Conservation (phyloP, 192 early-diverging fungal genomes). For the Coemansia sp. region DNA sequence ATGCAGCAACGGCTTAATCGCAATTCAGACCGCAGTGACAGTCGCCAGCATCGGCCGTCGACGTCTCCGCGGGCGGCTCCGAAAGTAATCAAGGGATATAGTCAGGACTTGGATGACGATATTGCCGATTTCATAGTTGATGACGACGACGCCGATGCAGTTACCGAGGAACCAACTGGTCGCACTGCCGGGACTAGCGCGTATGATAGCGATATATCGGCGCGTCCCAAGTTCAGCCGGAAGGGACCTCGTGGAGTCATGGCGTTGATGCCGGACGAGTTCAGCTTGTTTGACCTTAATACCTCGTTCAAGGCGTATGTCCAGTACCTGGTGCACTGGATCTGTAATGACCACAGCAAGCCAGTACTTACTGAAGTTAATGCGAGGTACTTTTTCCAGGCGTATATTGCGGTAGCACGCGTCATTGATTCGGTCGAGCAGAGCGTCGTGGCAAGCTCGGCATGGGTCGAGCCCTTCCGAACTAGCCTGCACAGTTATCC, state of each 20-base stretch:
- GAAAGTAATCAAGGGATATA: conserved; percentile 21
- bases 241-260: conserved; percentile 10
- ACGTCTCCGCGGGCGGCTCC: background rate
- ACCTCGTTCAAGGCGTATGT: conserved; percentile 50
- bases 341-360: conserved; percentile 30
- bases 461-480: conserved; percentile 39
- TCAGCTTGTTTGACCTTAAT: conserved; percentile 40
- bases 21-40: background rate
- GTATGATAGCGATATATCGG: conserved; percentile 5
- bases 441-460: conserved; percentile 47
- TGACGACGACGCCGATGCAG: conserved; percentile 24
- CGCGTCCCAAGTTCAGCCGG: conserved; percentile 12
- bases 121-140: conserved; percentile 51
- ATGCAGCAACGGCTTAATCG: conserved; percentile 14
- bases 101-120: conserved; percentile 37
- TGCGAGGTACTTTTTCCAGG: conserved; percentile 44
- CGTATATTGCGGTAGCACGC: conserved; percentile 40
- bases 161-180: background rate
- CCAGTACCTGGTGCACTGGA: conserved; percentile 52
- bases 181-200: background rate
- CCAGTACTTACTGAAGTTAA: conserved; percentile 18
- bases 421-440: conserved; percentile 48
- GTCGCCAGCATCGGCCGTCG: background rate
- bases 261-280: conserved; percentile 41
- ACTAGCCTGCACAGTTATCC: conserved; percentile 32